Conservation (phyloP, 345 rosid species). For the Hibiscus trionum region DNA sequence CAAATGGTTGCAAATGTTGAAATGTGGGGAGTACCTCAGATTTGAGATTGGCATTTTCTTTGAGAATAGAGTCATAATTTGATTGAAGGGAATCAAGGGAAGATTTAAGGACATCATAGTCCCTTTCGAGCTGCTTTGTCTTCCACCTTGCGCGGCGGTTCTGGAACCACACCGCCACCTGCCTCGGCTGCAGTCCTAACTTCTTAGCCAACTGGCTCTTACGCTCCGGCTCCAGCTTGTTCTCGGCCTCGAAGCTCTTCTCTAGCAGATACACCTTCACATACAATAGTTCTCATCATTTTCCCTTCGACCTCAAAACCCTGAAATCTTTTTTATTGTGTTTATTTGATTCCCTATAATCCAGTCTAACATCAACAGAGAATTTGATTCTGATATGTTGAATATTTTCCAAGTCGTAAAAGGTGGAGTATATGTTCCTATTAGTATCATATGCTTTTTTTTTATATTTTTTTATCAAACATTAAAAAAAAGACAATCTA, state of each 20-base stretch:
- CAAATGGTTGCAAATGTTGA: neutral
- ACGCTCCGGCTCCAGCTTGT: conserved; percentile 91
- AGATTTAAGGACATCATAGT: conserved; percentile 72
- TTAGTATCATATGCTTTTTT: conserved; percentile 3
- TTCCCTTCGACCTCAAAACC: neutral
- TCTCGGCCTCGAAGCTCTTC: conserved; percentile 91
- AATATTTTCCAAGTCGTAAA: neutral
- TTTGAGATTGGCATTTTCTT: conserved; percentile 61
- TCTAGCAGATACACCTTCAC: conserved; percentile 65
- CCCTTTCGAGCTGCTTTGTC: conserved; percentile 85
- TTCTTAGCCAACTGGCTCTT: conserved; percentile 80
- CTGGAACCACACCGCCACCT: conserved; percentile 98
- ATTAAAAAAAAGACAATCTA: no score
- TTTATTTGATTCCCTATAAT: neutral
- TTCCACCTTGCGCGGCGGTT: conserved; percentile 96
- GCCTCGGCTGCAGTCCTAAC: conserved; percentile 84
- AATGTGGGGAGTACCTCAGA: conserved; percentile 44
- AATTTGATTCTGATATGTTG: conserved; percentile 25
- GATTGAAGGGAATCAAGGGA: conserved; percentile 66
- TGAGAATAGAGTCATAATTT: conserved; percentile 43
- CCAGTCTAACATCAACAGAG: neutral
- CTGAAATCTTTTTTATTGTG: neutral
- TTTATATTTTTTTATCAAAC: no score
- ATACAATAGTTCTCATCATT: neutral
- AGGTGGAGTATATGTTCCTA: conserved; percentile 4